Evolutionary conservation across 2,329 filamentous ascomycete genomes (phyloP).

Genomic region (Albophoma yamanashiensis): DNA sequence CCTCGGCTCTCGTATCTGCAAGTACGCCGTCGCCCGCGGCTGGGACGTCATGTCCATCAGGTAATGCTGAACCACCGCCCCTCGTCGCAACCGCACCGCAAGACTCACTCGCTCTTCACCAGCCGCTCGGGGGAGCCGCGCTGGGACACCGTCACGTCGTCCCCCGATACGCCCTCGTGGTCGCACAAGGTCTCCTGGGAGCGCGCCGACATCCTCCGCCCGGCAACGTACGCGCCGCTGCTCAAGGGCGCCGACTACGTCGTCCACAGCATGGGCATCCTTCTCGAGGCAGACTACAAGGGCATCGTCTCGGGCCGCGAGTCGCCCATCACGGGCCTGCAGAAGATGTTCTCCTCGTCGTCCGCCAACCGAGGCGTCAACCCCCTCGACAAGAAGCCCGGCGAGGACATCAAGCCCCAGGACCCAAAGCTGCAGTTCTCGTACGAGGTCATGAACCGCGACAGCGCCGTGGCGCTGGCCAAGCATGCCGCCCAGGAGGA

Average conservation of each 20-base stretch:
- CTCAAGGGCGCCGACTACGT: conserved; percentile 73
- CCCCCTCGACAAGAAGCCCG: conserved; percentile 52
- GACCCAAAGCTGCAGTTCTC: conserved; percentile 70
- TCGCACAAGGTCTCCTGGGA: conserved; percentile 77
- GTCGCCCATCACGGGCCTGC: conserved; percentile 67
- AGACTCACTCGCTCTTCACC: conserved; percentile 13
- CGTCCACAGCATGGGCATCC: conserved; percentile 90
- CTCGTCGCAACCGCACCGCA: not conserved
- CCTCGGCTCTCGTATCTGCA: conserved; percentile 80
- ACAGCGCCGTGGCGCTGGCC: conserved; percentile 74
- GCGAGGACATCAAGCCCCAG: conserved; percentile 51
- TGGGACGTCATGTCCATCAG: conserved; percentile 93
- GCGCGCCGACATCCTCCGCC: conserved; percentile 76
- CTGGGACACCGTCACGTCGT: conserved; percentile 74
- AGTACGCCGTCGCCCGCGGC: conserved; percentile 70
- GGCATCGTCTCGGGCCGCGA: conserved; percentile 76
- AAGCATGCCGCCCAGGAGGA: conserved; percentile 58
- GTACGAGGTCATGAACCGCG: conserved; percentile 96
- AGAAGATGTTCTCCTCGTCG: conserved; percentile 62
- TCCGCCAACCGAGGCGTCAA: conserved; percentile 56
- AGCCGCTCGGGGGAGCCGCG: conserved; percentile 84
- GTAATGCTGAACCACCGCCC: conserved; percentile 31
- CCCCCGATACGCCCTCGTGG: conserved; percentile 63
- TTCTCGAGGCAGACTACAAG: conserved; percentile 97
- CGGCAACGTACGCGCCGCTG: conserved; percentile 65